Conservation (phyloP, 768 basidiomycete genomes). For the Termitomyces eurrhizus region DNA sequence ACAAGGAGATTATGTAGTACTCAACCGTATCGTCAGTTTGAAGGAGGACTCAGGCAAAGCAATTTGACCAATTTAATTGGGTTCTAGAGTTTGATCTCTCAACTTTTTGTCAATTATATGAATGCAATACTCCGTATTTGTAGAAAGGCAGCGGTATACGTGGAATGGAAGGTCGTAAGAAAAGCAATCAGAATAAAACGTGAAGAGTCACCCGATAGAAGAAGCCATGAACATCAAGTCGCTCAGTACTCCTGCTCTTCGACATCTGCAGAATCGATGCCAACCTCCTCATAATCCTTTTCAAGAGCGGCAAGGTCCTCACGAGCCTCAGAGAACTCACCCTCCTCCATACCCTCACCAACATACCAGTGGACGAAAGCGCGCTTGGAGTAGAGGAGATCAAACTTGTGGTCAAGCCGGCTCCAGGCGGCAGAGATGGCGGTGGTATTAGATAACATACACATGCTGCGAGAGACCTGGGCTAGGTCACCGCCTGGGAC, state of each 20-base stretch:
- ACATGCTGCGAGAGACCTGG: slow-evolving; percentile 88
- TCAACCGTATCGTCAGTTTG: slow-evolving; percentile 90
- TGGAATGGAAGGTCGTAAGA: slow-evolving; percentile 16
- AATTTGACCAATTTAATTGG: slow-evolving; percentile 15
- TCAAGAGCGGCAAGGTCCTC: slow-evolving; percentile 99
- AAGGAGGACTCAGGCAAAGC: slow-evolving; percentile 91
- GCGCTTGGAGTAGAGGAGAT: slow-evolving; percentile 95
- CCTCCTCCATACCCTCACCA: slow-evolving; percentile 99
- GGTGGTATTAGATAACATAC: slow-evolving; percentile 95
- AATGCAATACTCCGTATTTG: slow-evolving; percentile 16
- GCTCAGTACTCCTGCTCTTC: slow-evolving; percentile 54
- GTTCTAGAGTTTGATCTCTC: not conserved
- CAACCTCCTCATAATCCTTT: slow-evolving; percentile 91
- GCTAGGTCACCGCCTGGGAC: slow-evolving; percentile 96
- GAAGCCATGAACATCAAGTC: slow-evolving; percentile 8
- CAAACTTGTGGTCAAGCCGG: slow-evolving; percentile 94
- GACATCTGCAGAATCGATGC: slow-evolving; percentile 46
- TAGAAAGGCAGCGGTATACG: slow-evolving; percentile 18
- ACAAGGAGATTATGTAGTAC: slow-evolving; percentile 75
- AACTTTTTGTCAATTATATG: slow-evolving; percentile 3
- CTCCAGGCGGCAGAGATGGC: slow-evolving; percentile 95
- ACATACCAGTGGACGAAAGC: slow-evolving; percentile 97
- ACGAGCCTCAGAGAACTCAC: slow-evolving; percentile 98
- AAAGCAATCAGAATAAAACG: slow-evolving; percentile 19
- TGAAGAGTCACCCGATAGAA: slow-evolving; percentile 15